Evolutionary conservation across 176 grass and related monocot species (phyloP).

Genomic region (Musa schizocarpa): DNA sequence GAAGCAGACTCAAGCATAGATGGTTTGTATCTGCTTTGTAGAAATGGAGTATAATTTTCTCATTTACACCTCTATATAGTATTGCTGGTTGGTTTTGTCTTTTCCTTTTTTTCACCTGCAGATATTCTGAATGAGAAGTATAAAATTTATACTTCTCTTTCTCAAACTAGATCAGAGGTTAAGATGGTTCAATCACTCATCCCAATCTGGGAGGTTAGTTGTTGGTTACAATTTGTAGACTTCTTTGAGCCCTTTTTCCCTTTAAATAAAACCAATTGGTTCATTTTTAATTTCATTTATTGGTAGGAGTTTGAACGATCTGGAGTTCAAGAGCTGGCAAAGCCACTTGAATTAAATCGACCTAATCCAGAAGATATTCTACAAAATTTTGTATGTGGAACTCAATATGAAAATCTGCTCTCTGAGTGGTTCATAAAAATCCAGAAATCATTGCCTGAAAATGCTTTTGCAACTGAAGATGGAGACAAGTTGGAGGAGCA

Average conservation of each 20-base stretch:
- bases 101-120: constrained; percentile 28
- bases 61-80: background rate
- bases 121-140: constrained; percentile 82
- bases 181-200: constrained; percentile 95
- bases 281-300: constrained; percentile 12
- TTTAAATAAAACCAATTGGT: background rate
- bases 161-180: constrained; percentile 52
- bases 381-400: constrained; percentile 48
- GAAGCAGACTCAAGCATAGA: constrained; percentile 76
- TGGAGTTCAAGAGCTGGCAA: constrained; percentile 44
- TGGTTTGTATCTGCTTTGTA: constrained; percentile 29
- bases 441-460: constrained; percentile 26
- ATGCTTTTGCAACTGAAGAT: constrained; percentile 36
- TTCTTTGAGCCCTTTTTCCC: background rate
- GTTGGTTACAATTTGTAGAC: constrained; percentile 4
- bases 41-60: constrained; percentile 11
- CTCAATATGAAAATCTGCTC: constrained; percentile 53
- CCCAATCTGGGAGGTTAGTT: constrained; percentile 78
- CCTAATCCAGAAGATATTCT: constrained; percentile 49
- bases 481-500: constrained; percentile 50
- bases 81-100: background rate
- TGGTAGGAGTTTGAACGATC: constrained; percentile 52
- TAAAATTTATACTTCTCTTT: constrained; percentile 79
- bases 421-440: constrained; percentile 43
- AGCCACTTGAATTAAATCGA: constrained; percentile 30